Percentiles rank a stretch among this genome's conserved stretches.
Evolutionary conservation across 768 basidiomycete species (phyloP).

Genomic region (Cystofilobasidium capitatum): DNA sequence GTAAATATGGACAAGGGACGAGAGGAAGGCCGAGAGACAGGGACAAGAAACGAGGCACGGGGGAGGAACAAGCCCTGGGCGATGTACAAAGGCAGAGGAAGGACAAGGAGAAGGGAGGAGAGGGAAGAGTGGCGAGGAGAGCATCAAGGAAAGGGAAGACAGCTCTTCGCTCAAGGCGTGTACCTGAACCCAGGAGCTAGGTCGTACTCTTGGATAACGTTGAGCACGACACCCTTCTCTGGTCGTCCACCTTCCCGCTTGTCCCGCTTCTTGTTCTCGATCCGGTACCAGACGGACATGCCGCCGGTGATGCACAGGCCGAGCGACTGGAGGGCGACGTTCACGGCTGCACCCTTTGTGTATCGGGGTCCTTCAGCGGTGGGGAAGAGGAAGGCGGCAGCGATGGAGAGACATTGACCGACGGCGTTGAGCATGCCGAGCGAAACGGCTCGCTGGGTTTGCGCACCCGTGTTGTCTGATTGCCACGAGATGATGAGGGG

Average conservation of each 20-base stretch:
- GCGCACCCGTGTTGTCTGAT: conserved; percentile 35
- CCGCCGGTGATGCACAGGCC: neutral
- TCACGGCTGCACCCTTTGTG: conserved; percentile 29
- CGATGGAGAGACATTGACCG: conserved; percentile 39
- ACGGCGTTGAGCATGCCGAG: conserved; percentile 42
- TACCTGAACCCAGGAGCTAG: conserved; percentile 2
- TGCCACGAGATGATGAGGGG: conserved; percentile 37
- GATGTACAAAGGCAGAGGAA: too few species aligned
- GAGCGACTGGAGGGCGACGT: conserved; percentile 12
- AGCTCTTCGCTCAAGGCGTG: neutral
- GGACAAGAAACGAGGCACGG: too few species aligned
- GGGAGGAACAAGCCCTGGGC: too few species aligned
- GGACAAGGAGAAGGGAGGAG: too few species aligned
- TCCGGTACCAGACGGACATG: conserved; percentile 7
- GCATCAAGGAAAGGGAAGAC: neutral
- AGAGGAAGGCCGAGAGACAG: too few species aligned
- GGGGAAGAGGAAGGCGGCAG: conserved; percentile 39
- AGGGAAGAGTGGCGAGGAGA: neutral
- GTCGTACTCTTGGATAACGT: conserved; percentile 2
- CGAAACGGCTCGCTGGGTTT: conserved; percentile 39
- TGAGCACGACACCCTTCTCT: neutral
- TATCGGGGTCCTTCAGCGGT: conserved; percentile 37
- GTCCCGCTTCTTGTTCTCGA: conserved; percentile 14
- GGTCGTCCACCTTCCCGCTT: conserved; percentile 10
- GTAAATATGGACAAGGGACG: too few species aligned